A percentile compares a stretch with the other conserved stretches of the same genome.
phyloP scores from a whole-genome alignment of 805 yeast species.

The Barnettozyma salicaria region DNA sequence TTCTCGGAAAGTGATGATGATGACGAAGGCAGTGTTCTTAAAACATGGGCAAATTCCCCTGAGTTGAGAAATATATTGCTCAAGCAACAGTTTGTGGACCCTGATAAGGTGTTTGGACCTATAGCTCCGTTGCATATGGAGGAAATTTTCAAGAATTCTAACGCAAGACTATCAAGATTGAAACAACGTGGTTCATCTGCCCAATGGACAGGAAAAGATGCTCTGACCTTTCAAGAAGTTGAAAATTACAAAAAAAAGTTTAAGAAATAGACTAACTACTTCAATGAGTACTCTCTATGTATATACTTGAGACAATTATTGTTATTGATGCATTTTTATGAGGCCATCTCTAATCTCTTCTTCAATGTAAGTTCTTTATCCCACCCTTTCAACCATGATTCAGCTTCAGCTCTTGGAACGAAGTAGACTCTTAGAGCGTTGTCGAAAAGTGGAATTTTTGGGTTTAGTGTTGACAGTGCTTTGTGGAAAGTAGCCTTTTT shows the following conservation, averaged over 20 bases:
- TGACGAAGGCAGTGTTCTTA: constrained; percentile 41
- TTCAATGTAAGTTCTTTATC: constrained; percentile 52
- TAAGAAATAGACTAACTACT: constrained; percentile 13
- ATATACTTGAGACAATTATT: background rate
- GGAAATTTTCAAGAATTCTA: constrained; percentile 52
- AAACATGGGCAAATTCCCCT: constrained; percentile 61
- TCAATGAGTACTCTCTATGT: too few species aligned
- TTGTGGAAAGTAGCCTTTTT: constrained; percentile 62
- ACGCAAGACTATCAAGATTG: constrained; percentile 37
- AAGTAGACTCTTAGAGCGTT: constrained; percentile 63
- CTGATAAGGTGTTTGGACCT: constrained; percentile 67
- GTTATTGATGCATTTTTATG: background rate
- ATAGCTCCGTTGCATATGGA: constrained; percentile 63
- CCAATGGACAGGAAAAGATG: constrained; percentile 42
- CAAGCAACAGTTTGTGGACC: constrained; percentile 51
- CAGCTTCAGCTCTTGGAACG: constrained; percentile 66
- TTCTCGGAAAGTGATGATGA: constrained; percentile 50
- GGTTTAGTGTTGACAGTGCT: constrained; percentile 54
- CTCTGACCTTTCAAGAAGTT: constrained; percentile 40
- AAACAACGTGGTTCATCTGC: constrained; percentile 48
- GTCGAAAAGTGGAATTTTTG: constrained; percentile 75
- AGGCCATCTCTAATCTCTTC: constrained; percentile 29
- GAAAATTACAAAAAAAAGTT: constrained; percentile 38
- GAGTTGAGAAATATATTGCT: constrained; percentile 40
- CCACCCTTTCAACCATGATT: constrained; percentile 65